These are phyloP conservation scores for Pluteus cervinus DNA, from an alignment of 768 basidiomycete genomes.

Conservation along the genomic window DNA sequence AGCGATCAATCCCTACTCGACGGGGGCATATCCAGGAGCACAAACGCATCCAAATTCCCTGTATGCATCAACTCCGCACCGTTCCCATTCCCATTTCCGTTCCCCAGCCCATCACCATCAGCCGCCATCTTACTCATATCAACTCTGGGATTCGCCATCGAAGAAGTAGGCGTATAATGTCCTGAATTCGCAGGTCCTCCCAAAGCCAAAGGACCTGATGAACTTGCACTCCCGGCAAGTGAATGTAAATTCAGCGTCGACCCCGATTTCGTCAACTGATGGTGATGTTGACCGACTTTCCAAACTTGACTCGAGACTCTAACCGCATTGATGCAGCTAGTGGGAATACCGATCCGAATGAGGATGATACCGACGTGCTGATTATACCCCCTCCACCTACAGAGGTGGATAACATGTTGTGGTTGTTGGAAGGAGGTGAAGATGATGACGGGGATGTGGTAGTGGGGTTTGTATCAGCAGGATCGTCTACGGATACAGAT, in stretches of 20 bases:
- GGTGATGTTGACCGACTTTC: too few species aligned
- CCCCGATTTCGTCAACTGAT: too few species aligned
- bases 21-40: conserved; percentile 55
- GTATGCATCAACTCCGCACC: conserved; percentile 28
- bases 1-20: conserved; percentile 2
- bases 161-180: neutral
- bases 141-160: too few species aligned
- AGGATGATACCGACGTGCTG: too few species aligned
- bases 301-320: too few species aligned
- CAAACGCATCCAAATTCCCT: conserved; percentile 38
- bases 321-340: neutral
- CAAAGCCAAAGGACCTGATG: neutral
- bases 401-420: conserved; percentile 10
- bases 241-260: too few species aligned
- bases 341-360: neutral
- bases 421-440: conserved; percentile 9
- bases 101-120: too few species aligned
- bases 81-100: conserved; percentile 8
- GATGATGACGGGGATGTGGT: too few species aligned
- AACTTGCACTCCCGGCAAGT: neutral
- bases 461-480: conserved; percentile 12
- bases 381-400: too few species aligned
- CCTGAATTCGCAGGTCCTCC: neutral
- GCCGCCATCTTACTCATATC: too few species aligned
- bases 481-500: conserved; percentile 50